Evolutionary conservation across 352 stramenopile genomes (phyloP).

Genomic region (Pythium biforme): DNA sequence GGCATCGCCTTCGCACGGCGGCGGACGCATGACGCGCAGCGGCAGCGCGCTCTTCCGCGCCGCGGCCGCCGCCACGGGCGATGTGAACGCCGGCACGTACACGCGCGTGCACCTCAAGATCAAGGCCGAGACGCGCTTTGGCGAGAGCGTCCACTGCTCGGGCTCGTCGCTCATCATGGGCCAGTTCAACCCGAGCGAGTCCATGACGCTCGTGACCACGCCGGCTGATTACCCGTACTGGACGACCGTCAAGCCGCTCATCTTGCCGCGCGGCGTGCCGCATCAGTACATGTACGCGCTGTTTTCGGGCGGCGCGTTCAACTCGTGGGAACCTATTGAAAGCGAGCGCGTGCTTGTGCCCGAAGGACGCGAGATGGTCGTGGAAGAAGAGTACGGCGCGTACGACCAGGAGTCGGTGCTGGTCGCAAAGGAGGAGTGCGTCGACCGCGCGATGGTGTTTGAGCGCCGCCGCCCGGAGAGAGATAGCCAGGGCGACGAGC

Average conservation of each 20-base stretch:
- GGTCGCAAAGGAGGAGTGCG: conserved; percentile 50
- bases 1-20: conserved; percentile 15
- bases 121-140: conserved; percentile 64
- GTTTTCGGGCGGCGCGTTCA: conserved; percentile 84
- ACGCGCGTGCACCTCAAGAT: conserved; percentile 77
- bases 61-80: conserved; percentile 34
- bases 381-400: conserved; percentile 72
- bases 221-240: conserved; percentile 96
- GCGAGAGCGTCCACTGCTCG: conserved; percentile 76
- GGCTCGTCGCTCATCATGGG: conserved; percentile 85
- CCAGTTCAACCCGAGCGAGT: conserved; percentile 86
- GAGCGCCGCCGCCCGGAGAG: conserved; percentile 35
- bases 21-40: conserved; percentile 15
- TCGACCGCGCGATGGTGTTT: conserved; percentile 64
- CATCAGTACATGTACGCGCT: conserved; percentile 92
- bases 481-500: conserved; percentile 23
- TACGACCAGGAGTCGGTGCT: conserved; percentile 68
- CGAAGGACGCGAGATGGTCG: conserved; percentile 76
- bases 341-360: conserved; percentile 70
- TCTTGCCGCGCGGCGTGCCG: conserved; percentile 81
- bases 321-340: conserved; percentile 79
- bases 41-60: conserved; percentile 16
- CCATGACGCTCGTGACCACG: conserved; percentile 94
- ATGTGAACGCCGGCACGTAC: conserved; percentile 83
- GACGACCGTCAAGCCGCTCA: conserved; percentile 92